Percentiles rank a stretch among this genome's conserved stretches.
phyloP scores from a whole-genome alignment of 108 stramenopile genomes.

The Bacterosira constricta region DNA sequence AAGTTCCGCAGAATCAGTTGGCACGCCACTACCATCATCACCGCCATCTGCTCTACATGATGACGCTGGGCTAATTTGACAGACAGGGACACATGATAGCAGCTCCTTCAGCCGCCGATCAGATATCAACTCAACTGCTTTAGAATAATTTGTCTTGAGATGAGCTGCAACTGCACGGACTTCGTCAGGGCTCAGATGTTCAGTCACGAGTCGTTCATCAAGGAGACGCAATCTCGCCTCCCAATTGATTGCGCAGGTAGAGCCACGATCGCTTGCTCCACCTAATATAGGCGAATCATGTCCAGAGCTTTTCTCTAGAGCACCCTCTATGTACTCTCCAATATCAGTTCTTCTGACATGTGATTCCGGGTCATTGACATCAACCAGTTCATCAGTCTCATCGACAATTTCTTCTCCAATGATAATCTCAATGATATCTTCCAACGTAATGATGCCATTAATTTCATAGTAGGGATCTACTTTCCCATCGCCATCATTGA shows the following conservation, averaged over 20 bases:
- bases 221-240: constrained; percentile 77
- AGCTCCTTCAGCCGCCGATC: constrained; percentile 69
- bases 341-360: constrained; percentile 49
- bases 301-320: constrained; percentile 13
- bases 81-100: constrained; percentile 66
- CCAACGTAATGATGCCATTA: constrained; percentile 97
- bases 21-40: constrained; percentile 34
- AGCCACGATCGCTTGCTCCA: background rate
- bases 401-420: constrained; percentile 98
- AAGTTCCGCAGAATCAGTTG: constrained; percentile 59
- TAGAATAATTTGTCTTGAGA: constrained; percentile 71
- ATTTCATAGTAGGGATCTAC: constrained; percentile 92
- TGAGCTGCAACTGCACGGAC: constrained; percentile 84
- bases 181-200: constrained; percentile 72
- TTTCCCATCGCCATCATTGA: constrained; percentile 74
- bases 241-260: constrained; percentile 51
- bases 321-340: constrained; percentile 32
- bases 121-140: constrained; percentile 62
- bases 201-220: constrained; percentile 82
- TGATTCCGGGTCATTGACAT: constrained; percentile 64
- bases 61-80: constrained; percentile 46
- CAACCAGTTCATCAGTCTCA: constrained; percentile 92
- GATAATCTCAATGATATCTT: constrained; percentile 95
- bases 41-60: constrained; percentile 27
- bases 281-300: constrained; percentile 4